A percentile compares a stretch with the other conserved stretches of the same genome.
Evolutionary conservation across 306 rosid species (phyloP).

Genomic region (Quercus parvula): DNA sequence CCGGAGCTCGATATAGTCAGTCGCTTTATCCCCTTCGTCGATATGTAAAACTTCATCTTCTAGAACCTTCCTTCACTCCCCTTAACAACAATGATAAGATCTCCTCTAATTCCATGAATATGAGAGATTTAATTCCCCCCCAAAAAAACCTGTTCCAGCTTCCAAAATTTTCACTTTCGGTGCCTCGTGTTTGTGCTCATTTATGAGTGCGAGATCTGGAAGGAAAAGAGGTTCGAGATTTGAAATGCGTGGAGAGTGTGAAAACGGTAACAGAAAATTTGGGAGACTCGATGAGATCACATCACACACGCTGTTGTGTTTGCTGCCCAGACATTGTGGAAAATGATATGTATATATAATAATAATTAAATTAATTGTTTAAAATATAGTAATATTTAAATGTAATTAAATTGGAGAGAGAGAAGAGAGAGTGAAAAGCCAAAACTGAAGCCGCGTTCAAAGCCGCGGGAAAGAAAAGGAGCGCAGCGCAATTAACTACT

Average conservation of each 20-base stretch:
- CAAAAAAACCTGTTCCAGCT: background rate
- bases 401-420: background rate
- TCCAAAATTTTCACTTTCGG: background rate
- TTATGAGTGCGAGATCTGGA: background rate
- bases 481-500: background rate
- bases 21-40: constrained; percentile 68
- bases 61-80: background rate
- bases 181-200: background rate
- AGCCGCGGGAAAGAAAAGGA: constrained; percentile 56
- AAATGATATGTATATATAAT: too few species aligned
- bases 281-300: background rate
- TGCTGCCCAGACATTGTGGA: background rate
- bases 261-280: background rate
- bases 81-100: too few species aligned
- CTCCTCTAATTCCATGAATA: constrained; percentile 31
- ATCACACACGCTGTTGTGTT: background rate
- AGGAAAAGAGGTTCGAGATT: background rate
- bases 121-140: background rate
- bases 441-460: constrained; percentile 56
- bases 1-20: constrained; percentile 52
- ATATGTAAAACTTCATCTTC: constrained; percentile 81
- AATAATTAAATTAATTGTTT: too few species aligned
- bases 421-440: constrained; percentile 10
- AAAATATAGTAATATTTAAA: background rate
- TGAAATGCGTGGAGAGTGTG: background rate